Conservation (phyloP, 129 eudicot species). For the Deinandra increscens region DNA sequence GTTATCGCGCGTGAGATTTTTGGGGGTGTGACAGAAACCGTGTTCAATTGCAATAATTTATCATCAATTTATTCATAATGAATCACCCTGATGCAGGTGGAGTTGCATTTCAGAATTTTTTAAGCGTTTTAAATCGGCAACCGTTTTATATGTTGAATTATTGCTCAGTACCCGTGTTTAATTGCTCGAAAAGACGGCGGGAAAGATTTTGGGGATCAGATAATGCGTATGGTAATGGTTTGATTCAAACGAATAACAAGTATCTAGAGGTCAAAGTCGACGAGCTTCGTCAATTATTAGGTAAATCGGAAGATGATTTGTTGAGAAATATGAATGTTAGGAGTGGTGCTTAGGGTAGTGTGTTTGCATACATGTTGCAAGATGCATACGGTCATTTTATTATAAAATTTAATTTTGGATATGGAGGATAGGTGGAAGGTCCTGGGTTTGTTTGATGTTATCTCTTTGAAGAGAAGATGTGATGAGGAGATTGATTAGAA, state of each 20-base stretch:
- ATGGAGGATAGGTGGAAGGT: slow-evolving; percentile 81
- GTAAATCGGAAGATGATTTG: slow-evolving; percentile 78
- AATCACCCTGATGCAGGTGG: too few relatives aligned
- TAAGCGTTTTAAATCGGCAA: slow-evolving; percentile 9
- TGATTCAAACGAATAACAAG: slow-evolving; percentile 35
- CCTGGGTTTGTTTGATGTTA: slow-evolving; percentile 84
- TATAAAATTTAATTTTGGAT: slow-evolving; percentile 80
- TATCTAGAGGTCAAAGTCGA: slow-evolving; percentile 58
- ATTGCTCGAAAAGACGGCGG: slow-evolving; percentile 43
- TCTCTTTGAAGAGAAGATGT: slow-evolving; percentile 89
- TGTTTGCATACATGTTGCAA: slow-evolving; percentile 76
- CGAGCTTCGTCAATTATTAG: slow-evolving; percentile 58
- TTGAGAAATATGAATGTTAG: slow-evolving; percentile 83
- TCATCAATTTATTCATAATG: too few relatives aligned
- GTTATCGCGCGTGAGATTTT: too few relatives aligned
- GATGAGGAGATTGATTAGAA: slow-evolving; percentile 67
- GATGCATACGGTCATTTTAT: slow-evolving; percentile 70
- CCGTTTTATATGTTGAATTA: slow-evolving; percentile 1
- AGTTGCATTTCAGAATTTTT: slow-evolving; percentile 18
- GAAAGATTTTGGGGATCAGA: slow-evolving; percentile 36
- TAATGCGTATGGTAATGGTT: slow-evolving; percentile 47
- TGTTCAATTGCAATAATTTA: too few relatives aligned
- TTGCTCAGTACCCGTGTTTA: slow-evolving; percentile 7
- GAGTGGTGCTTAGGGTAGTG: slow-evolving; percentile 99
- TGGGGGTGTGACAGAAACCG: too few relatives aligned